These are phyloP conservation scores for Aegle marmelos DNA, from an alignment of 345 rosid genomes.

Conservation along the genomic window DNA sequence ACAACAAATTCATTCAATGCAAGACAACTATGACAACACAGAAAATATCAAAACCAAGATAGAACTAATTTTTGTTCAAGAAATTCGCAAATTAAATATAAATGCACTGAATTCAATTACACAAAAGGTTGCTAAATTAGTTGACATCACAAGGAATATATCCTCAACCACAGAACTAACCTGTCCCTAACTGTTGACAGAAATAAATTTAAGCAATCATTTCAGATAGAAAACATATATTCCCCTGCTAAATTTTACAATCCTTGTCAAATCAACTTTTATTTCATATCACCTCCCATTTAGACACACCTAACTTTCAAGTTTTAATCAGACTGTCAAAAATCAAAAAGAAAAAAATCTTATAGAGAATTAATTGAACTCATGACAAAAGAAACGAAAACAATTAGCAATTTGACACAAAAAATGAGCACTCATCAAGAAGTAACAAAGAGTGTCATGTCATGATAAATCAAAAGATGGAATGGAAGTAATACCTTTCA, in stretches of 20 bases:
- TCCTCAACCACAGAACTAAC: not conserved
- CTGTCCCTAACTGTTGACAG: not conserved
- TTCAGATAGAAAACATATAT: not conserved
- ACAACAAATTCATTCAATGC: not conserved
- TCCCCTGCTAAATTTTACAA: not conserved
- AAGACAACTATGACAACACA: not conserved
- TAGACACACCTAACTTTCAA: not conserved
- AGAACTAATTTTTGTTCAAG: not conserved
- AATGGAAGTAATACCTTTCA: conserved; percentile 39
- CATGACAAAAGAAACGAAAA: not conserved
- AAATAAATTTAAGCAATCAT: not conserved
- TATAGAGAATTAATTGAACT: not conserved
- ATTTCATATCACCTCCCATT: not conserved
- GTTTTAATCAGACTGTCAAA: not conserved
- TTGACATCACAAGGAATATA: not conserved
- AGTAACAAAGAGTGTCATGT: not conserved
- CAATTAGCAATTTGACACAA: not conserved
- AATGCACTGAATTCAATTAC: not conserved
- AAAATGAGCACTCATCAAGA: not conserved
- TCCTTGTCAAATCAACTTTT: not conserved
- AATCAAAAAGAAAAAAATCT: not conserved
- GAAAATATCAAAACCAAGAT: not conserved
- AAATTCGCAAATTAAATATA: not conserved
- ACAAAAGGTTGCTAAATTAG: not conserved
- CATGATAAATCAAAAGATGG: not conserved